Base-by-base conservation (phyloP, 495 filamentous ascomycete species). In the Penicillium fimorum region DNA sequence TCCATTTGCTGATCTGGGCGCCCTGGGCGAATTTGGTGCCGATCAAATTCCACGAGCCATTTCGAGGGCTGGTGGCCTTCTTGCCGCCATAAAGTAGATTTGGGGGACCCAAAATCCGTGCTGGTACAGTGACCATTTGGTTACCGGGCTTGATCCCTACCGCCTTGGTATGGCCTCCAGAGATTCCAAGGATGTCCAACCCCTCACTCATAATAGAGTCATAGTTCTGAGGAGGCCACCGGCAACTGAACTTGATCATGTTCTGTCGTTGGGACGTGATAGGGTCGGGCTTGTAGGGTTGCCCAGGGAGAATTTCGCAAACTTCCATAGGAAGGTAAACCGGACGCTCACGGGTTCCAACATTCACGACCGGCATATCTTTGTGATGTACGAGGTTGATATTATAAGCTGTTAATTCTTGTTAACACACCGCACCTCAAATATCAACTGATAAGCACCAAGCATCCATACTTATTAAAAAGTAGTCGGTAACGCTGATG, bases 191-290 rank as follows among this genome's bases (percentile, higher is more conserved):
- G 17, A 83, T 65, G 0, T 58, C 46, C 1, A 74, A 72, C 5
- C 83, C 88, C 9, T 78, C 66, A 0, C 63, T 70, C 0, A 76
- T 71, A 58, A 94, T 86, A 0, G 84, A 86, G 6, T 71, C 51
- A 0, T 82, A 87, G 59, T 92, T 93, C 25, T 74, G 68, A 2
- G 70, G 74, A 0, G 89, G 86, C 1, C 67, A 62, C 6, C 88
- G 79, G 50, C 82, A 86, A 5, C 89, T 84, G 62, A 90, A 87
- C 2, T 60, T 63, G 37, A 89, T 82, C 82, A 92, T 91, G 0
- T 66, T 44, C 1, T 75, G 68, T 0, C 83, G 84, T 59, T 89
- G 86, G 0, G 66, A 58, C 0, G 69, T 61, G 12, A 52, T 57
- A 30, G 87, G 70, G 59, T 83, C 81, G 4, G 35, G 15, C 35